Conservation (phyloP, 345 rosid genomes). For the Eucalyptus regnans region DNA sequence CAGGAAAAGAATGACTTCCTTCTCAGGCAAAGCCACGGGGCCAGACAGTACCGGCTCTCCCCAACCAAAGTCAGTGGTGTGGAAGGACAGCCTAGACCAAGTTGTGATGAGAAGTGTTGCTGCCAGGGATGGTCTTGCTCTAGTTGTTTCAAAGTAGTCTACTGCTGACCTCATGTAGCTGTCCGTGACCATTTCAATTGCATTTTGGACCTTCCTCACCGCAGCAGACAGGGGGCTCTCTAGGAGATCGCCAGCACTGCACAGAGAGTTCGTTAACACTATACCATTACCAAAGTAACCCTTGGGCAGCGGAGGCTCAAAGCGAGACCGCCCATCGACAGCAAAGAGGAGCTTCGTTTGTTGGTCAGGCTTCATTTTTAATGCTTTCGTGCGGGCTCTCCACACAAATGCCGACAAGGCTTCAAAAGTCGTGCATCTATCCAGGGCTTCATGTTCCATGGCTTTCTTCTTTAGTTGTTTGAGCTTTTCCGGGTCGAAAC, state of each 20-base stretch:
- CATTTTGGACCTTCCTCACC: slow-evolving; percentile 42
- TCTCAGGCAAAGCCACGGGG: slow-evolving; percentile 83
- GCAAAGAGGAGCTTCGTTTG: slow-evolving; percentile 74
- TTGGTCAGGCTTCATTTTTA: slow-evolving; percentile 51
- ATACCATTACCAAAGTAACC: slow-evolving; percentile 77
- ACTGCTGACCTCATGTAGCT: slow-evolving; percentile 80
- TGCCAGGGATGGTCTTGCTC: slow-evolving; percentile 72
- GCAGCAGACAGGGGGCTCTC: slow-evolving; percentile 37
- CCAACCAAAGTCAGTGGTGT: slow-evolving; percentile 85
- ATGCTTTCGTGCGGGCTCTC: slow-evolving; percentile 65
- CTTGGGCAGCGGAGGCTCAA: slow-evolving; percentile 50
- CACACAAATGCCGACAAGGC: slow-evolving; percentile 70
- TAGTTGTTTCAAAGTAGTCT: slow-evolving; percentile 72
- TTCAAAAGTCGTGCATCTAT: slow-evolving; percentile 60
- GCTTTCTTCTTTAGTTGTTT: slow-evolving; percentile 41
- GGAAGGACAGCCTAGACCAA: slow-evolving; percentile 76
- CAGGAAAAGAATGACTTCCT: slow-evolving; percentile 69
- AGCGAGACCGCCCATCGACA: slow-evolving; percentile 67
- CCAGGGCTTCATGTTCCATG: slow-evolving; percentile 22
- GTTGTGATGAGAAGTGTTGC: slow-evolving; percentile 75
- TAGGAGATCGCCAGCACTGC: slow-evolving; percentile 56
- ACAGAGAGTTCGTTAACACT: slow-evolving; percentile 47
- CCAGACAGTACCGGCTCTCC: slow-evolving; percentile 70
- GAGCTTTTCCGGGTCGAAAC: slow-evolving; percentile 52
- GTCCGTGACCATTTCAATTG: slow-evolving; percentile 52